Evolutionary conservation across 1,284 basidiomycete species (phyloP).

Genomic region (Clitocybe nebularis): DNA sequence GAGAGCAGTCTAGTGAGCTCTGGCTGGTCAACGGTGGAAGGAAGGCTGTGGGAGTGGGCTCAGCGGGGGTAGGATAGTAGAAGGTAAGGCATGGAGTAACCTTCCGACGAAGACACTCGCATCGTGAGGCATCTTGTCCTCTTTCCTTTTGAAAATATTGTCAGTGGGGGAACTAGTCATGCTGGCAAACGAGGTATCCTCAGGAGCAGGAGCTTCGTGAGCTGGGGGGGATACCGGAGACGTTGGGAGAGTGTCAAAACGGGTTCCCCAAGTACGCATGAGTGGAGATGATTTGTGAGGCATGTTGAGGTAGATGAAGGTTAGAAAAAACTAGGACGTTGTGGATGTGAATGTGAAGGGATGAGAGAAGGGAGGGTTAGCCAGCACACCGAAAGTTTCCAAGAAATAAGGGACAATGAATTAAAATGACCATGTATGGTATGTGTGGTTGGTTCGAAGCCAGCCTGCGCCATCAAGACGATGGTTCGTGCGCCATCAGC

Average conservation of each 20-base stretch:
- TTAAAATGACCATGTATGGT: constrained; percentile 6
- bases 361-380: constrained; percentile 12
- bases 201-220: constrained; percentile 17
- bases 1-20: constrained; percentile 57
- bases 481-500: constrained; percentile 9
- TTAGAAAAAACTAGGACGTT: constrained; percentile 20
- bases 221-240: constrained; percentile 33
- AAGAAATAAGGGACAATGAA: constrained; percentile 11
- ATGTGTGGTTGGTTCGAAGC: neutral
- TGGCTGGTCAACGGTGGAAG: constrained; percentile 57
- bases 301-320: constrained; percentile 29
- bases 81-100: constrained; percentile 29
- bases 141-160: constrained; percentile 26
- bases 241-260: constrained; percentile 52
- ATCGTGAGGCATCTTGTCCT: constrained; percentile 59
- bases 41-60: constrained; percentile 46
- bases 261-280: constrained; percentile 61
- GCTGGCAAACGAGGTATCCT: constrained; percentile 6
- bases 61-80: constrained; percentile 1
- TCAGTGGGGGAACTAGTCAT: constrained; percentile 6
- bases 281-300: constrained; percentile 33
- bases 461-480: constrained; percentile 10
- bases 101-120: constrained; percentile 80
- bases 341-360: constrained; percentile 10
- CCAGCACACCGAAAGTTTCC: too few relatives aligned